Conservation (phyloP, 1,139 yeast species). For the Chernovozyma sophiae-reginae region DNA sequence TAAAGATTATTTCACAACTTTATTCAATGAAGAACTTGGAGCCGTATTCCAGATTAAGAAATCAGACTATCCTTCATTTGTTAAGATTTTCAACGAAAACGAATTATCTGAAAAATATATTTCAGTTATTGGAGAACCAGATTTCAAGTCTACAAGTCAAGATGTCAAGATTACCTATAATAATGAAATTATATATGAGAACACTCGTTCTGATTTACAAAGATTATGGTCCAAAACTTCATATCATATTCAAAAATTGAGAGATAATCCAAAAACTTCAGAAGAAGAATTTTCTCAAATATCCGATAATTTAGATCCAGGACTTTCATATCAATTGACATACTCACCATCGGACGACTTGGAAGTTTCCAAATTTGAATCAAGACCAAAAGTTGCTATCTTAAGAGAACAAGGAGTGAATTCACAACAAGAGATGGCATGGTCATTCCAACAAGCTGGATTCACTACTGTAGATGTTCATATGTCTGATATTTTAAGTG, state of each 20-base stretch:
- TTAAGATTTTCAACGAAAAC: conserved; percentile 46
- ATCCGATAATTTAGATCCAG: conserved; percentile 82
- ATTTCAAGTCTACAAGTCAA: conserved; percentile 46
- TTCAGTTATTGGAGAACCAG: conserved; percentile 64
- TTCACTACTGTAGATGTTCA: conserved; percentile 92
- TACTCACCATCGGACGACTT: conserved; percentile 53
- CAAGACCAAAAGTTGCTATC: conserved; percentile 87
- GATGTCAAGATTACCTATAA: conserved; percentile 45
- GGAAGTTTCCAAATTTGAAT: conserved; percentile 17
- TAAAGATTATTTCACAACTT: conserved; percentile 42
- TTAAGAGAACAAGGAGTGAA: conserved; percentile 98
- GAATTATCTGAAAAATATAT: conserved; percentile 54
- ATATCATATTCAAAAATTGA: conserved; percentile 79
- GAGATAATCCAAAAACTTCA: conserved; percentile 93
- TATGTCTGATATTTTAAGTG: conserved; percentile 86
- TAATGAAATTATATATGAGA: conserved; percentile 43
- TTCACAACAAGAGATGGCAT: conserved; percentile 98
- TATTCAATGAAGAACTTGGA: conserved; percentile 93
- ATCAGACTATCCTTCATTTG: conserved; percentile 52
- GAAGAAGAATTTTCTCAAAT: conserved; percentile 79
- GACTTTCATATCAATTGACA: conserved; percentile 76
- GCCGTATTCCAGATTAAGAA: conserved; percentile 86
- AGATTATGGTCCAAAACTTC: conserved; percentile 87
- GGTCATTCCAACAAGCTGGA: conserved; percentile 94
- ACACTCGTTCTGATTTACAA: conserved; percentile 70